Percentiles rank a stretch among this genome's conserved stretches.
These are phyloP conservation scores for Colletotrichum lini DNA, from an alignment of 2,329 filamentous ascomycete species.

Conservation along the genomic window DNA sequence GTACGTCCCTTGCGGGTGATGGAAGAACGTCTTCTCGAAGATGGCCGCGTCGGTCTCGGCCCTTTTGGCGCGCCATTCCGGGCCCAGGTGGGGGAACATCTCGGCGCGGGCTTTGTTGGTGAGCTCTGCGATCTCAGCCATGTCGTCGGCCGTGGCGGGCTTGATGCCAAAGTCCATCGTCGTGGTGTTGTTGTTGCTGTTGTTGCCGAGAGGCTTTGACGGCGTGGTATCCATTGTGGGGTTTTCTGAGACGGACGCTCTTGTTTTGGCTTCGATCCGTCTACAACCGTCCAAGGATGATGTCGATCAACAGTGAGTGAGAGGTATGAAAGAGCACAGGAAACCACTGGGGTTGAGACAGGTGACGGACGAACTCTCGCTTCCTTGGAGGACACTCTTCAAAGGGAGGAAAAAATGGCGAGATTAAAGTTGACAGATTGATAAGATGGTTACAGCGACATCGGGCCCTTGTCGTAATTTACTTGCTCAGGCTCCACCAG, in stretches of 20 bases:
- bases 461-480: background rate
- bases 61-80: constrained; percentile 39
- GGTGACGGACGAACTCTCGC: background rate
- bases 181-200: too few species aligned
- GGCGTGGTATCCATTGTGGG: background rate
- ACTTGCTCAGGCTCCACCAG: background rate
- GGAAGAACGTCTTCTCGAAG: constrained; percentile 46
- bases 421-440: background rate
- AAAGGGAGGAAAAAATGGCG: background rate
- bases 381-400: background rate
- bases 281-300: background rate
- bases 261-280: background rate
- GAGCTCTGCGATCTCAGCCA: constrained; percentile 45
- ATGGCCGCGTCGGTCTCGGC: constrained; percentile 42
- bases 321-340: background rate
- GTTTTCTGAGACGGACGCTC: background rate
- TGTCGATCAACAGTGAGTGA: too few species aligned
- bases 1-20: constrained; percentile 45
- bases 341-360: background rate
- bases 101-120: constrained; percentile 45
- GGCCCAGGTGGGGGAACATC: constrained; percentile 49
- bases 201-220: background rate
- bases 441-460: background rate
- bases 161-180: constrained; percentile 40
- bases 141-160: constrained; percentile 42